Base-by-base conservation (phyloP, 495 filamentous ascomycete genomes). In the Aspergillus haitiensis region DNA sequence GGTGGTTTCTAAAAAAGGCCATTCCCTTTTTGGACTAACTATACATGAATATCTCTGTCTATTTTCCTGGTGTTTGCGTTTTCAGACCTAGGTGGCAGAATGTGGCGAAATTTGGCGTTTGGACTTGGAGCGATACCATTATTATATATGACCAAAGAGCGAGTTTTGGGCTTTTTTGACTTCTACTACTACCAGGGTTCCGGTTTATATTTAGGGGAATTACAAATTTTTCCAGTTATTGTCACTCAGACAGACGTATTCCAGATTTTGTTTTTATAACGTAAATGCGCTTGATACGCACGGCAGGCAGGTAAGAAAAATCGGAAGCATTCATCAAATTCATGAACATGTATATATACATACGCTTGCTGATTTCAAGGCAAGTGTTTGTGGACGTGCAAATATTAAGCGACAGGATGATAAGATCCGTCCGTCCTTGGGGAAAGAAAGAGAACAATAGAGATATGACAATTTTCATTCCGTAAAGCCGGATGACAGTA, bases 21-120 rank as follows among this genome's bases (percentile, higher is more conserved):
- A 18, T 98, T 40, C 93, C 94, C 8, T 93, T 86, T 60, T 64
- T 89, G 48, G 90, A 91, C 67, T 76, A 98, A 35, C 67, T 89
- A 32, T 86, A 80, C 69, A 94, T 60, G 59, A 84, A 13, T 91
- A 93, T 66, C 78, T 87, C 42, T 60, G 84, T 16, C 86, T 88
- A 1, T 93, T 97, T 68, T 81, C 85, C 9, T n/a, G n/a, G n/a
- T n/a, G 88, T 93, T 0, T 91, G 92, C 7, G 67, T 75, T 85
- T 85, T 4, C 70, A 79, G 55, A 88, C 86, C 2, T 98, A n/a
- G 91, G 93, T 10, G 91, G 93, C 0, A 76, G 74, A 32, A 70
- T 97, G 77, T 79, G 58, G 94, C 92, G 7, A 76, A 81, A 35
- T 85, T 93, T 13, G 84, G 82, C 32, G 74, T 97, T 18, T 78